phyloP scores from a whole-genome alignment of 345 rosid genomes.

The Excoecaria cochinchinensis region DNA sequence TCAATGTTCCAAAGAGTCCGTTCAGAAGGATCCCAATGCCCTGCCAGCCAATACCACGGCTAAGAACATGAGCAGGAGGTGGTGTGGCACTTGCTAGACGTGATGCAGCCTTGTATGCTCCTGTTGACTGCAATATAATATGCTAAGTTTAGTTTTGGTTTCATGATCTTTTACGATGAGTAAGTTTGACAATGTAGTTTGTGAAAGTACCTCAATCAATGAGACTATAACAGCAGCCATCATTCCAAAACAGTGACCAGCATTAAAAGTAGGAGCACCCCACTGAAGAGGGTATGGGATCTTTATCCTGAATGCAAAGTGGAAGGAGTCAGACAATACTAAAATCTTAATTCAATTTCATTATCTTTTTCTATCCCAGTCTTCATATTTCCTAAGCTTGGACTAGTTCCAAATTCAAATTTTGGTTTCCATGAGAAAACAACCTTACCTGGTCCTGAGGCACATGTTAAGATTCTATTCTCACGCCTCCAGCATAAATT shows the following conservation, averaged over 20 bases:
- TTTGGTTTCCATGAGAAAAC: too few relatives aligned
- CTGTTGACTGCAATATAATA: constrained; percentile 64
- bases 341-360: neutral
- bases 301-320: constrained; percentile 64
- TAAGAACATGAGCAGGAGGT: constrained; percentile 96
- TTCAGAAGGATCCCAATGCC: constrained; percentile 85
- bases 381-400: neutral
- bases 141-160: constrained; percentile 4
- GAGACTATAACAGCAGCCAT: constrained; percentile 97
- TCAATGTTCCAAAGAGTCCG: constrained; percentile 86
- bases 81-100: constrained; percentile 98
- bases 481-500: too few relatives aligned
- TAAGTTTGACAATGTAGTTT: neutral
- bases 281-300: constrained; percentile 98
- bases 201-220: constrained; percentile 64
- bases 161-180: neutral
- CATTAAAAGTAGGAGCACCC: constrained; percentile 99
- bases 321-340: neutral
- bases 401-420: too few relatives aligned
- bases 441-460: too few relatives aligned
- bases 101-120: constrained; percentile 94
- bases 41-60: constrained; percentile 99
- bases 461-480: too few relatives aligned
- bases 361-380: neutral
- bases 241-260: constrained; percentile 97